Percentiles rank a stretch among this genome's conserved stretches.
Conservation (phyloP, 2,329 filamentous ascomycete species). For the Shiraia sp. region DNA sequence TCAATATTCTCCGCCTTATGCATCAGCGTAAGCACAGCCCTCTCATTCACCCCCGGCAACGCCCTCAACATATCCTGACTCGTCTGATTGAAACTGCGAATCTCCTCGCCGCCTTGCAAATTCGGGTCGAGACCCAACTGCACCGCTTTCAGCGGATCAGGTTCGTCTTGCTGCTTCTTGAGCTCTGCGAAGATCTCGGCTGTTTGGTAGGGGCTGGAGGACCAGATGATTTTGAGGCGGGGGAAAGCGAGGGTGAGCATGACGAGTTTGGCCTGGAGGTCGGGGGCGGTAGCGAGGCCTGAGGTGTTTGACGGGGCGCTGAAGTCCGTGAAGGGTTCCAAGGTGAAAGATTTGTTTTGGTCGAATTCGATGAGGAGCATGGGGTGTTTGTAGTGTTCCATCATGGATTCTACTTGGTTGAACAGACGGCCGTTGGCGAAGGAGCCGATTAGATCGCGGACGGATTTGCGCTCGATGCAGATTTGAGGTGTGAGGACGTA, state of each 20-base stretch:
- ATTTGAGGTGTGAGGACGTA: conserved; percentile 91
- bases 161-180: conserved; percentile 87
- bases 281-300: conserved; percentile 61
- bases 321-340: conserved; percentile 63
- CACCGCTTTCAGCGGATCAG: conserved; percentile 86
- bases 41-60: conserved; percentile 77
- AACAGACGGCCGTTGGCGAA: conserved; percentile 91
- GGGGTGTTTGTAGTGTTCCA: conserved; percentile 84
- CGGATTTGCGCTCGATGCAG: conserved; percentile 91
- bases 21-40: conserved; percentile 74
- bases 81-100: conserved; percentile 77
- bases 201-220: conserved; percentile 88
- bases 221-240: conserved; percentile 89
- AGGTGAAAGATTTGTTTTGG: conserved; percentile 93
- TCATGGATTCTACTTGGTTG: conserved; percentile 91
- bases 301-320: conserved; percentile 56
- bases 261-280: conserved; percentile 89
- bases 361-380: conserved; percentile 98
- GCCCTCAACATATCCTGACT: conserved; percentile 88
- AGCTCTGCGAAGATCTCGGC: conserved; percentile 95
- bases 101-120: conserved; percentile 55
- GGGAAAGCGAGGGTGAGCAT: conserved; percentile 92
- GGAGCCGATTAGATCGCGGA: conserved; percentile 87
- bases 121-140: conserved; percentile 74
- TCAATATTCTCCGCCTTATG: conserved; percentile 74